A percentile compares a stretch with the other conserved stretches of the same genome.
Conservation (phyloP, 169 alveolate species). For the Hammondia hammondi region DNA sequence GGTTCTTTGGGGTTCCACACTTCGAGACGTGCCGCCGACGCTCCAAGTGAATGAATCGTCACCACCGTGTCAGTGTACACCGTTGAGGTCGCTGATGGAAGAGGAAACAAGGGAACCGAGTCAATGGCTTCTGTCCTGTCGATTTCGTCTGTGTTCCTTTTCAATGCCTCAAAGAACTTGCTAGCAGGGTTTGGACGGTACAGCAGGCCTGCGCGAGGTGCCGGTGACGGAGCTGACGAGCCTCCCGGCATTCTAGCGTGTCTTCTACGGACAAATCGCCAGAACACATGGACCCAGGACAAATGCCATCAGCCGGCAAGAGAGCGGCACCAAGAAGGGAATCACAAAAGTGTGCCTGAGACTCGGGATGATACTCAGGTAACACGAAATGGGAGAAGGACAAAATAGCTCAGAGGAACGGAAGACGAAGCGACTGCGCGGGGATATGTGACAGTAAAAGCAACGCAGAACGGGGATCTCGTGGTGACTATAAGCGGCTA, state of each 20-base stretch:
- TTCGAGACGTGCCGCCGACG: conserved; percentile 6
- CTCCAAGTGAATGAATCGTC: not conserved
- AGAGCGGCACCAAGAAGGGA: no score
- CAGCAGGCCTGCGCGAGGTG: not conserved
- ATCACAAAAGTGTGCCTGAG: no score
- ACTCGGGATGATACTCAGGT: no score
- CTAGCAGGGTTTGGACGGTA: conserved; percentile 7
- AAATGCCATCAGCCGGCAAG: no score
- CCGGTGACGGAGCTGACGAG: conserved; percentile 9
- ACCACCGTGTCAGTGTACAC: conserved; percentile 12
- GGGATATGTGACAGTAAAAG: no score
- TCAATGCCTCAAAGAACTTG: not conserved
- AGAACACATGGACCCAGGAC: no score
- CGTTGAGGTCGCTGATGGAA: not conserved
- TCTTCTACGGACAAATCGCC: no score
- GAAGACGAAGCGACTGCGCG: no score
- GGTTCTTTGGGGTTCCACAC: conserved; percentile 15
- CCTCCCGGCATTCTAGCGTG: not conserved
- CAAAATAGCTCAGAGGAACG: no score
- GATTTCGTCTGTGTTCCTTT: not conserved
- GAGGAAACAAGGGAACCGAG: not conserved
- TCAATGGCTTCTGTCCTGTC: not conserved
- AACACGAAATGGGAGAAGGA: no score
- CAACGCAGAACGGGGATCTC: no score
- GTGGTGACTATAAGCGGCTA: no score